phyloP scores from a whole-genome alignment of 139 green algal species.

The Chloropicon primus region DNA sequence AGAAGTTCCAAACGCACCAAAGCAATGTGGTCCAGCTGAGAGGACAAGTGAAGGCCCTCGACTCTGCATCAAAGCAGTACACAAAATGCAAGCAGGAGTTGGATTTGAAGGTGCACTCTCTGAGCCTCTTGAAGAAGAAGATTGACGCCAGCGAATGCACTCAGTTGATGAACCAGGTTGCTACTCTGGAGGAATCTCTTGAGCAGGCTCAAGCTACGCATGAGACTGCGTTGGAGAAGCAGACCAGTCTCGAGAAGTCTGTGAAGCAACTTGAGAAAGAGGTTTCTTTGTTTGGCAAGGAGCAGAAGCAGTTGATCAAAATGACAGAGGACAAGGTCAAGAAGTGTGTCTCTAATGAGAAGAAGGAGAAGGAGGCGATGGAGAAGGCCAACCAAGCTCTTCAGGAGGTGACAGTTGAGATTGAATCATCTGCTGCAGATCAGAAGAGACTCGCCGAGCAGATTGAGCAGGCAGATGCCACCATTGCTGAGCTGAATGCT shows the following conservation, averaged over 20 bases:
- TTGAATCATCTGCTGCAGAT: slow-evolving; percentile 45
- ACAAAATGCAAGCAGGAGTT: slow-evolving; percentile 49
- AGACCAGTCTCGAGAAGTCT: slow-evolving; percentile 41
- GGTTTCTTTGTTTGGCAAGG: slow-evolving; percentile 63
- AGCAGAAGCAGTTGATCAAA: slow-evolving; percentile 35
- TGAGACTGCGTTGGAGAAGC: slow-evolving; percentile 30
- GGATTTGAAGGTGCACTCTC: slow-evolving; percentile 46
- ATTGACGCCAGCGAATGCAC: slow-evolving; percentile 43
- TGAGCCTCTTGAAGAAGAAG: slow-evolving; percentile 52
- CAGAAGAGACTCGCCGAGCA: slow-evolving; percentile 37
- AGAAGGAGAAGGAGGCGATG: slow-evolving; percentile 21
- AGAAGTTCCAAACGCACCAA: not conserved
- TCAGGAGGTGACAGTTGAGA: slow-evolving; percentile 28
- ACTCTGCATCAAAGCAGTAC: slow-evolving; percentile 31
- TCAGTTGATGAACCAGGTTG: slow-evolving; percentile 46
- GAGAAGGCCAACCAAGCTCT: slow-evolving; percentile 16
- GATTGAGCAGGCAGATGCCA: slow-evolving; percentile 22
- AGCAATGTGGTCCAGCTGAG: slow-evolving; percentile 19
- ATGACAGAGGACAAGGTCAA: slow-evolving; percentile 46
- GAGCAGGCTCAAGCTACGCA: slow-evolving; percentile 27
- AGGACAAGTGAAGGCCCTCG: slow-evolving; percentile 25
- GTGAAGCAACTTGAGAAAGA: slow-evolving; percentile 61
- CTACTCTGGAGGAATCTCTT: slow-evolving; percentile 38
- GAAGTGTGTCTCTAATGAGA: slow-evolving; percentile 31
- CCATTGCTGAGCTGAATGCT: slow-evolving; percentile 1